A percentile compares a stretch with the other conserved stretches of the same genome.
Conservation (phyloP, 2,329 filamentous ascomycete genomes). For the Xylaria sp. region DNA sequence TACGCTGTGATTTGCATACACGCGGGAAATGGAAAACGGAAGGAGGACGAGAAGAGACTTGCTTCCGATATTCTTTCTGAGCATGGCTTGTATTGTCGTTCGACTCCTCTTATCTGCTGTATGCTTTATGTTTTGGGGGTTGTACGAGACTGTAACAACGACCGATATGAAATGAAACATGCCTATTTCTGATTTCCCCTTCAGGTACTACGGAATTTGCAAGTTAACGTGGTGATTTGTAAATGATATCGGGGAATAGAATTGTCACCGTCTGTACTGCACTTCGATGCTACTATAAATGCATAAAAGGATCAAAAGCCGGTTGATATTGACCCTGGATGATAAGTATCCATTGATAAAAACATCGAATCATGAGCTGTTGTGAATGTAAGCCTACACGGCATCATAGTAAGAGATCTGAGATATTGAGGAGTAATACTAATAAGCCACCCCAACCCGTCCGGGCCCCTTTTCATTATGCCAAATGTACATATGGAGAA, state of each 20-base stretch:
- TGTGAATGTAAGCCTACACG: constrained; percentile 12
- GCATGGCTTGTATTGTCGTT: constrained; percentile 3
- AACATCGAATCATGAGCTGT: constrained; percentile 13
- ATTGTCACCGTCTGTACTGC: neutral
- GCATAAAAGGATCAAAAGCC: neutral
- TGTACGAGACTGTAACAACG: constrained; percentile 31
- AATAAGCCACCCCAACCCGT: constrained; percentile 26
- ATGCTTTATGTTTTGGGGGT: constrained; percentile 13
- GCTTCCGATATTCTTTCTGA: neutral
- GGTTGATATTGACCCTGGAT: constrained; percentile 11
- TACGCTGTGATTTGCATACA: constrained; percentile 16
- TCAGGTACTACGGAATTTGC: neutral
- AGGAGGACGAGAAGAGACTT: neutral
- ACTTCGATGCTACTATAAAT: neutral
- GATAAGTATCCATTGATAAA: constrained; percentile 1
- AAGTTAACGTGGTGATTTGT: neutral
- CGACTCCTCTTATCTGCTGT: constrained; percentile 16
- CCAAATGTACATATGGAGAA: constrained; percentile 37
- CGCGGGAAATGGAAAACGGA: neutral
- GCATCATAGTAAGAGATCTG: constrained; percentile 20
- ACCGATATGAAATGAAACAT: constrained; percentile 23
- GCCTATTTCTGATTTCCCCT: neutral
- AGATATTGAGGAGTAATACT: constrained; percentile 30
- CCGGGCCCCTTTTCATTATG: constrained; percentile 34
- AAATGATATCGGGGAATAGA: neutral